Percentiles rank a stretch among this genome's conserved stretches.
Evolutionary conservation across 371 early-diverging fungal species (phyloP).

Genomic region (Umbelopsis sp.): DNA sequence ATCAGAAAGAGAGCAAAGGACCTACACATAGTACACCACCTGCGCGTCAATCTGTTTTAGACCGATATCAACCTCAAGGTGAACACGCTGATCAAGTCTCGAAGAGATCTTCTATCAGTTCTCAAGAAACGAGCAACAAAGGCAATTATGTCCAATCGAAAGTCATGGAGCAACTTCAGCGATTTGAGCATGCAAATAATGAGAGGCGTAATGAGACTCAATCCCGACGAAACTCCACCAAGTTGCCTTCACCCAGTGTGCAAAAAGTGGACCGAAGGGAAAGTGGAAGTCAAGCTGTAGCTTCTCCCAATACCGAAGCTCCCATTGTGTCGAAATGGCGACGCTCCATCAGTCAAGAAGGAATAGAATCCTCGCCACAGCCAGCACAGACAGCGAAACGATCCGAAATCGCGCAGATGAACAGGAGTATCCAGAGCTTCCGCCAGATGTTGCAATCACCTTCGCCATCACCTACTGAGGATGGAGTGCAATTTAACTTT

Average conservation of each 20-base stretch:
- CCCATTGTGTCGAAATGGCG: constrained; percentile 31
- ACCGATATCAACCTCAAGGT: not conserved
- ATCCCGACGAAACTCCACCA: not conserved
- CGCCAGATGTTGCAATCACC: constrained; percentile 9
- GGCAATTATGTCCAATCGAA: constrained; percentile 1
- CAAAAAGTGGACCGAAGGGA: not conserved
- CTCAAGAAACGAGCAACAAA: not conserved
- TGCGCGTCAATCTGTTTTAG: not conserved
- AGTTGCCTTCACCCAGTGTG: not conserved
- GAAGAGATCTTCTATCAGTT: constrained; percentile 1
- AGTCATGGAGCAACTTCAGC: constrained; percentile 13
- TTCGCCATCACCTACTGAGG: constrained; percentile 11
- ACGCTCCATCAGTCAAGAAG: constrained; percentile 2
- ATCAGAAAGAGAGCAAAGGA: not conserved
- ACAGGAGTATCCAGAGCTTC: not conserved
- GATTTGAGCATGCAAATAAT: constrained; percentile 3
- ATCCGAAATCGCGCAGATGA: constrained; percentile 2
- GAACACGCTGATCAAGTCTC: not conserved
- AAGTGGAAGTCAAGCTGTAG: not conserved
- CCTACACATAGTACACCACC: not conserved
- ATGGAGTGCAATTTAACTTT: not conserved
- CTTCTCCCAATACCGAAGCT: constrained; percentile 39
- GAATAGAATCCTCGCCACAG: not conserved
- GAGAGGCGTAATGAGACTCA: not conserved
- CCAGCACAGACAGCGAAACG: not conserved